A percentile compares a stretch with the other conserved stretches of the same genome.
phyloP scores from a whole-genome alignment of 2,329 filamentous ascomycete genomes.

The Neofusicoccum parvum region DNA sequence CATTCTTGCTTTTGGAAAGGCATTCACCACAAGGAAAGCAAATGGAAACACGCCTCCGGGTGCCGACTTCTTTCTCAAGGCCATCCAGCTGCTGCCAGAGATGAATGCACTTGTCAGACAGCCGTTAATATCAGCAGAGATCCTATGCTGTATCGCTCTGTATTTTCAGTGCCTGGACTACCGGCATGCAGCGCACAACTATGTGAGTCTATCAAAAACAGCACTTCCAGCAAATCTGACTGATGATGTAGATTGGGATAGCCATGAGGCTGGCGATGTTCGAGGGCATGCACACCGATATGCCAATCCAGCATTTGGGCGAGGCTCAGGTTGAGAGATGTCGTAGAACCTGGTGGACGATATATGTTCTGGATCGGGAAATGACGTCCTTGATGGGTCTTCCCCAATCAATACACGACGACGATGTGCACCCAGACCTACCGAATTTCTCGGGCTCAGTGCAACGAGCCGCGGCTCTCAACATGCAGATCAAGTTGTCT shows the following conservation, averaged over 20 bases:
- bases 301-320: constrained; percentile 48
- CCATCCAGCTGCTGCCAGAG: constrained; percentile 34
- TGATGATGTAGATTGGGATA: constrained; percentile 48
- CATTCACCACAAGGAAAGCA: constrained; percentile 47
- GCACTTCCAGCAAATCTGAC: constrained; percentile 14
- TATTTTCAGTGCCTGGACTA: constrained; percentile 57
- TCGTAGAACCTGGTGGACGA: constrained; percentile 57
- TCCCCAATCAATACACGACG: constrained; percentile 52
- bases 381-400: constrained; percentile 58
- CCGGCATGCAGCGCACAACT: constrained; percentile 49
- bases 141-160: constrained; percentile 55
- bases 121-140: constrained; percentile 51
- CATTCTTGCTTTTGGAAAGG: constrained; percentile 59
- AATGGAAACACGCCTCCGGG: constrained; percentile 45
- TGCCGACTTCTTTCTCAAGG: constrained; percentile 44
- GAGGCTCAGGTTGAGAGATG: constrained; percentile 48
- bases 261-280: constrained; percentile 54
- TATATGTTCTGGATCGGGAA: constrained; percentile 56
- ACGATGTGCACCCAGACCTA: constrained; percentile 53
- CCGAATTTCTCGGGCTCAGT: constrained; percentile 46
- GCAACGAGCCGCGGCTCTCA: constrained; percentile 44
- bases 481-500: constrained; percentile 51
- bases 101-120: constrained; percentile 32
- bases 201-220: constrained; percentile 33
- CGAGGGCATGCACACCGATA: constrained; percentile 57